Evolutionary conservation across 345 rosid genomes (phyloP).

Genomic region (Luvunga scandens): DNA sequence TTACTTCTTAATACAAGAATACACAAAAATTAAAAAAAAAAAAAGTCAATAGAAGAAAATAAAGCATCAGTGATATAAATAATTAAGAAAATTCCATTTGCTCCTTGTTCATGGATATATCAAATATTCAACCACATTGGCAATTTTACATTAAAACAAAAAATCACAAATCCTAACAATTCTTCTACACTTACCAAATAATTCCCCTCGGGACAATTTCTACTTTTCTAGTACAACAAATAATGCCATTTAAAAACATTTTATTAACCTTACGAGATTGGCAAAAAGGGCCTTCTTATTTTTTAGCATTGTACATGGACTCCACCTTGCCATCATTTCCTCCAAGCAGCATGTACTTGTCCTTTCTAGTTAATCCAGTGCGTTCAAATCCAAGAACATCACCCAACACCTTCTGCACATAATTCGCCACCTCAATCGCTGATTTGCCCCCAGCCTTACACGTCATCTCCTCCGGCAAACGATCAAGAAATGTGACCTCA

Average conservation of each 20-base stretch:
- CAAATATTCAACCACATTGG: neutral
- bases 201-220: neutral
- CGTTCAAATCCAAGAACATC: constrained; percentile 69
- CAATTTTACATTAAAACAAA: neutral
- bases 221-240: neutral
- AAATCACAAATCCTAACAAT: neutral
- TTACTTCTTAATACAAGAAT: too few species aligned
- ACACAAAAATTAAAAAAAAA: too few species aligned
- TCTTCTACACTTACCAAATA: neutral
- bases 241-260: neutral
- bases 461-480: constrained; percentile 75
- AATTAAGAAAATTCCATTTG: neutral
- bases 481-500: constrained; percentile 70
- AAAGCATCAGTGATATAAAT: too few species aligned
- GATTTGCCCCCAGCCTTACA: constrained; percentile 83
- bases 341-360: constrained; percentile 78
- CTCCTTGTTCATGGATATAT: neutral
- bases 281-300: constrained; percentile 13
- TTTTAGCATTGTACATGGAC: constrained; percentile 56
- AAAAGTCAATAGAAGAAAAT: too few species aligned
- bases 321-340: constrained; percentile 91
- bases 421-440: constrained; percentile 83
- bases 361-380: constrained; percentile 77
- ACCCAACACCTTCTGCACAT: constrained; percentile 76
- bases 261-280: neutral